Evolutionary conservation across 305 asterid genomes (phyloP), one percentile per base, ranked within the genome.

Genomic region (Euphrasia arctica): DNA sequence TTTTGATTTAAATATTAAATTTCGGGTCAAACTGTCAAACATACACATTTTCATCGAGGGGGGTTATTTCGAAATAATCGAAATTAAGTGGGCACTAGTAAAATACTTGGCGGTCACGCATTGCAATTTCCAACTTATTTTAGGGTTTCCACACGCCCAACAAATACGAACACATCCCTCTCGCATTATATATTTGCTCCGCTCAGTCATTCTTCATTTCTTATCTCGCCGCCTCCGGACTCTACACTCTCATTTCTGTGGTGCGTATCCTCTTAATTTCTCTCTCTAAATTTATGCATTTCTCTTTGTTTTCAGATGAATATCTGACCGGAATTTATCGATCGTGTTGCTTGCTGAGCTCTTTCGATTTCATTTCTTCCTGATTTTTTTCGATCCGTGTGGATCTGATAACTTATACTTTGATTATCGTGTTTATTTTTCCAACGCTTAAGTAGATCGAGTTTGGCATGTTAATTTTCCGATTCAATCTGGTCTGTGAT

Each of bases 181-280:
- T 25, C 34, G 12, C 58, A 7, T 25, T 54, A 18, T 54, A 54
- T 54, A 22, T 15, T 54, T 27, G 58, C 36, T 4, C 5, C 1
- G 43, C 43, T 39, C 43, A 6, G 43, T 39, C 45, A 39, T n/a
- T 22, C 12, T 1, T 8, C 32, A 54, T 25, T 9, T 25, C 34
- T 54, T 14, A 48, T 48, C 18, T 48, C 52, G 8, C 27, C 56
- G 56, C 56, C 56, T 50, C 56, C 56, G 28, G 27, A 15, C 56
- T 50, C 11, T 15, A 5, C 9, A 5, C 56, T 50, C 27, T 4
- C 29, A 0, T 13, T 22, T 50, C 52, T 50, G 29, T 15, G 56
- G 56, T 50, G 56, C 56, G 56, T 50, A 50, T 50, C 11, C 36
- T 25, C 36, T 22, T 13, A 22, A 34, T 54, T 5, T 4, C 7